These are phyloP conservation scores for Phoenix roebelenii DNA, from an alignment of 176 grass and related monocot species.

Conservation along the genomic window DNA sequence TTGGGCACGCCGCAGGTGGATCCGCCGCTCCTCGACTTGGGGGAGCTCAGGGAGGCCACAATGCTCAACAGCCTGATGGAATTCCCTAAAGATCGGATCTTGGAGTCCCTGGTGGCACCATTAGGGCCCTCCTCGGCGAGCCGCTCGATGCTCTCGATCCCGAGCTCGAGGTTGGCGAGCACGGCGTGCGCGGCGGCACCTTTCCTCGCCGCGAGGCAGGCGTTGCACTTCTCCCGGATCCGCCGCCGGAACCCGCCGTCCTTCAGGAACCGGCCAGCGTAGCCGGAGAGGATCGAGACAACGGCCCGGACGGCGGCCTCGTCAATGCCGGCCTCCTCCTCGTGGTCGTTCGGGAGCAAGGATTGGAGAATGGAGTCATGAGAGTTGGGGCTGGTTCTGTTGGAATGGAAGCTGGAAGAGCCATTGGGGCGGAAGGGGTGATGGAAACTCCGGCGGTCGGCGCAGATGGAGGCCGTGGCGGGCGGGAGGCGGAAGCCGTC, in stretches of 20 bases:
- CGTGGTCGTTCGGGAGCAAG: not conserved
- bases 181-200: slow-evolving; percentile 36
- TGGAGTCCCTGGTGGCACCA: slow-evolving; percentile 34
- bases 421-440: not conserved
- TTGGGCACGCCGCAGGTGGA: slow-evolving; percentile 54
- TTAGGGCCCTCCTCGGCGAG: slow-evolving; percentile 40
- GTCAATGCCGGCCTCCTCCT: not conserved
- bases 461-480: not conserved
- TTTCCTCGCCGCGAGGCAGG: slow-evolving; percentile 30
- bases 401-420: slow-evolving; percentile 3
- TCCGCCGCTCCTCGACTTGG: not conserved
- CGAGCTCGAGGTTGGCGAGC: slow-evolving; percentile 85
- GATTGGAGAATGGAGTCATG: not conserved
- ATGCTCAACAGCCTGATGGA: slow-evolving; percentile 86
- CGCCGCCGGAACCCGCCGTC: slow-evolving; percentile 48
- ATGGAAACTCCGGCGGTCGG: slow-evolving; percentile 22
- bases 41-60: slow-evolving; percentile 60
- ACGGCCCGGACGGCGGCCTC: slow-evolving; percentile 33
- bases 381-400: slow-evolving; percentile 2
- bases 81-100: slow-evolving; percentile 84
- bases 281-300: slow-evolving; percentile 59
- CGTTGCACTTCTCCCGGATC: slow-evolving; percentile 56
- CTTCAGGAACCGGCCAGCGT: slow-evolving; percentile 63
- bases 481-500: slow-evolving; percentile 25
- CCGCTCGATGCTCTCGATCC: slow-evolving; percentile 74